Evolutionary conservation across 106 monocot species (phyloP), one percentile per base, ranked within the genome.

Genomic region (Vanilla planifolia): DNA sequence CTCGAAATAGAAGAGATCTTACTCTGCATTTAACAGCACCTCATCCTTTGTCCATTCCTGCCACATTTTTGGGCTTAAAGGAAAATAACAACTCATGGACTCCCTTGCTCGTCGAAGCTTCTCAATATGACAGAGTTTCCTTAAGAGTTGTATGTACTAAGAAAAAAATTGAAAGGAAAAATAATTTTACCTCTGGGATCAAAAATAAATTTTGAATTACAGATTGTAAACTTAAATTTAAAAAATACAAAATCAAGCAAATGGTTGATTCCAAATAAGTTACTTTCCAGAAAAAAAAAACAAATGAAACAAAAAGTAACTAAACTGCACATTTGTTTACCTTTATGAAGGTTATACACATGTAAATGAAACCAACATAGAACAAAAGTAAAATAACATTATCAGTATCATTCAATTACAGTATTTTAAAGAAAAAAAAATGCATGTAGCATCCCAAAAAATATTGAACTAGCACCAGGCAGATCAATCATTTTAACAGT

Each of bases 21-120:
- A 88, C 93, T 79, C 43, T 42, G 53, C n/a, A 65, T 55, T 79
- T 44, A 91, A 13, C 3, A 81, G 79, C 44, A 45, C 45, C 63
- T 91, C 96, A 53, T 98, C 96, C 23, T 71, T 84, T 11, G 77
- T 65, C 96, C 96, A 92, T 46, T 98, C 96, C 56, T 74, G 76
- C 96, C 91, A 98, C 77, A 98, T 84, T 62, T 78, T 74, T 14
- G 96, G 78, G 55, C 51, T 82, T 33, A 98, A 70, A 4, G 96
- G 91, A 60, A 85, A 98, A 50, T 77, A 34, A 36, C 70, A 72
- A 47, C 73, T 85, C 96, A 92, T 98, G 0, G 74, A 62, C 37
- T 85, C 81, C 73, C 96, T 84, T 21, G 91, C 87, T 43, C 77
- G 51, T 34, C 71, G 61, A 37, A 98, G 72, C 73, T 88, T 88